phyloP scores from a whole-genome alignment of 768 basidiomycete species.

The Phaffia australis region DNA sequence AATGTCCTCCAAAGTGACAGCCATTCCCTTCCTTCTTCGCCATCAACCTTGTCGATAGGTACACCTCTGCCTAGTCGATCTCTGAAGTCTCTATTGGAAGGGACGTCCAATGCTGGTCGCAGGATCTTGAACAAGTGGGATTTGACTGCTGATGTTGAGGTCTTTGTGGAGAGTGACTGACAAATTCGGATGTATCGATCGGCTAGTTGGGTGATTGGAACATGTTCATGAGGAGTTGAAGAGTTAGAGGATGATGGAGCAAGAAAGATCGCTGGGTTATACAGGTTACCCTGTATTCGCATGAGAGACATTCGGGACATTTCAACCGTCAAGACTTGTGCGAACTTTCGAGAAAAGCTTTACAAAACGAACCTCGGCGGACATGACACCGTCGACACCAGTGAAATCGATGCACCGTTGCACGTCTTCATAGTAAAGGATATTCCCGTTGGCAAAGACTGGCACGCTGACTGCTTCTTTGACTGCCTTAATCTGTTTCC shows the following conservation, averaged over 20 bases:
- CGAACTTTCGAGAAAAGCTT: not conserved
- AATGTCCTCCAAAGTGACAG: not conserved
- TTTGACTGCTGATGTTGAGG: conserved; percentile 65
- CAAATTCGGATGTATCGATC: conserved; percentile 80
- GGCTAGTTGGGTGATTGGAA: conserved; percentile 50
- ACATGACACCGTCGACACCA: conserved; percentile 86
- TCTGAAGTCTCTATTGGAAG: conserved; percentile 55
- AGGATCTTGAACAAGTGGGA: conserved; percentile 89
- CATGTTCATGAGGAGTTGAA: conserved; percentile 27
- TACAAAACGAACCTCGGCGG: conserved; percentile 49
- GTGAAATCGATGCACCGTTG: conserved; percentile 66
- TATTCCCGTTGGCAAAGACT: conserved; percentile 94
- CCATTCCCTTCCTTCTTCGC: not conserved
- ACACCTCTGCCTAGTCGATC: conserved; percentile 49
- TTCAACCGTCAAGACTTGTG: no score
- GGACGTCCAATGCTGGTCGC: conserved; percentile 55
- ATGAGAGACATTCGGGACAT: no score
- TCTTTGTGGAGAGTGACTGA: conserved; percentile 54
- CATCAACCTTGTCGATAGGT: not conserved
- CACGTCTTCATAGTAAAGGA: conserved; percentile 78
- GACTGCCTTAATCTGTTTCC: conserved; percentile 79
- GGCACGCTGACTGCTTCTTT: conserved; percentile 81
- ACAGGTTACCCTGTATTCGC: conserved; percentile 59
- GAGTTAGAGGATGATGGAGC: conserved; percentile 24
- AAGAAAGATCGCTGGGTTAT: conserved; percentile 70